Evolutionary conservation across 805 yeast genomes (phyloP), one percentile per base, ranked within the genome.

Genomic region (Grigorovia yakushimaensis): DNA sequence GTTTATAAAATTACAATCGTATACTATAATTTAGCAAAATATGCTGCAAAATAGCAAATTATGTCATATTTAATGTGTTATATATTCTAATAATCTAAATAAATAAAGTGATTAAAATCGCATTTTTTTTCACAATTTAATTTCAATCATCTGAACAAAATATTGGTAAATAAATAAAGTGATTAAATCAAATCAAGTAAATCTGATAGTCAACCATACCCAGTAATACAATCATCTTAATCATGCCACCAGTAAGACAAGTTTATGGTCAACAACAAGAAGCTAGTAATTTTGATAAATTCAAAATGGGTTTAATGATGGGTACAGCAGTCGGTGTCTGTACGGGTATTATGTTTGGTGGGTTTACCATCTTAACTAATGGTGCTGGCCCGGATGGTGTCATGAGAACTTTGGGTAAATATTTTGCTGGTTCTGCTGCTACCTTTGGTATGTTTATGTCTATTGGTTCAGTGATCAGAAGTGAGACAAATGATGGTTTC

Each of bases 301-400:
- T 93, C 78, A 93, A 93, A 71, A 93, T 93, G 98, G 99, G 99
- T 47, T 82, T 88, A 51, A 72, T 91, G 72, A 93, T 93, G 97
- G 99, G 99, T 53, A 80, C 73, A 17, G 66, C 73, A 1, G 74
- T 70, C 18, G 98, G 98, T 54, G 93, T 88, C 9, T 93, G 94
- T 60, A 88, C 91, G 38, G 98, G 98, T 52, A 83, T 91, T 43
- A 71, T 94, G 54, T 93, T 91, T 66, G 98, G 98, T 45, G 95
- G 96, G 21, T 81, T 86, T 61, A 83, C 96, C 49, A 84, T 94
- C 56, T 66, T 88, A 54, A 89, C 88, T 48, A 82, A 84, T 55
- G 99, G 99, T 18, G 93, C 98, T n/a, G 96, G 96, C 13, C 98
- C 99, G 43, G 85, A 87, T 61, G 99, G 99, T 48, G 87, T 87